Evolutionary conservation across 352 stramenopile genomes (phyloP), one percentile per base, ranked within the genome.

Genomic region (Globisporangium polare): DNA sequence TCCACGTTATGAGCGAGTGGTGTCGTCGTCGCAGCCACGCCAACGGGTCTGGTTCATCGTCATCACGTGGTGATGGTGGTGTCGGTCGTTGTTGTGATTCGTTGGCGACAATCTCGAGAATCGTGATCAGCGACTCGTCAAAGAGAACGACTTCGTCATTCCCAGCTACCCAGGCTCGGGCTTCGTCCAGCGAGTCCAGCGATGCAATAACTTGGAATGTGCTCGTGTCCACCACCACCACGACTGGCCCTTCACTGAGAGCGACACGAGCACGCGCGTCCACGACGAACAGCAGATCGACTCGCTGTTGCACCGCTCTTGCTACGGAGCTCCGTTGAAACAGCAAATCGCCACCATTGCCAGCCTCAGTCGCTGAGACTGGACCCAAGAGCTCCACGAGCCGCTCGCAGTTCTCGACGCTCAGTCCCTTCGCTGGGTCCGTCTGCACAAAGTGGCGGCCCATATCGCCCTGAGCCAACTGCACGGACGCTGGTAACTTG

Each of bases 311-410:
- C 43, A 29, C 7, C 20, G 43, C 43, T 8, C 43, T 50, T n/a
- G 10, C 43, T 50, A 1, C 43, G 13, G 43, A 50, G 17, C 45
- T 31, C n/a, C n/a, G n/a, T n/a, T n/a, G n/a, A n/a, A n/a, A n/a
- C n/a, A n/a, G n/a, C n/a, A n/a, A n/a, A n/a, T n/a, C n/a, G n/a
- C n/a, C n/a, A n/a, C n/a, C n/a, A n/a, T n/a, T n/a, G n/a, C n/a
- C n/a, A n/a, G n/a, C n/a, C n/a, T n/a, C n/a, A n/a, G n/a, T n/a
- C n/a, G n/a, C n/a, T n/a, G n/a, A n/a, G n/a, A n/a, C n/a, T n/a
- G n/a, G n/a, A n/a, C n/a, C n/a, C 24, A 52, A 33, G 45, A 52
- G 45, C 45, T 52, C 45, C 20, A 52, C 27, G 45, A 52, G 45
- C 45, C 22, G 45, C 22, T 52, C 22, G 1, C 20, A 13, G 12